A percentile compares a stretch with the other conserved stretches of the same genome.
phyloP scores from a whole-genome alignment of 371 early-diverging fungal genomes.

The Apophysomyces trapeziformis region DNA sequence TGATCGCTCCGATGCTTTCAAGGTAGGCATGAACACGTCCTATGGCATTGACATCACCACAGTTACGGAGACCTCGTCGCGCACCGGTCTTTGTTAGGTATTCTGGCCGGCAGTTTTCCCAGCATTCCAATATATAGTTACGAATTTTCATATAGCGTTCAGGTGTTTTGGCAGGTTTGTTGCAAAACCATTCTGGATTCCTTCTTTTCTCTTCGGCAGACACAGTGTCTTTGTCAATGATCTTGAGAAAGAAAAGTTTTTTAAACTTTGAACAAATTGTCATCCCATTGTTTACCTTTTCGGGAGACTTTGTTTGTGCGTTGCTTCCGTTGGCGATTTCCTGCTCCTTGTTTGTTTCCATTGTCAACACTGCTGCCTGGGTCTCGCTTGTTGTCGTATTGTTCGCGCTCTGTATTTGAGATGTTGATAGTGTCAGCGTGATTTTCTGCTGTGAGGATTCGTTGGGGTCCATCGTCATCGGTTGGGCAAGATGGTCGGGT shows the following conservation, averaged over 20 bases:
- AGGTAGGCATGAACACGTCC: constrained; percentile 86
- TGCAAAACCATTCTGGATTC: constrained; percentile 79
- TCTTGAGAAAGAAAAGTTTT: constrained; percentile 7
- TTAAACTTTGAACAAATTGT: background rate
- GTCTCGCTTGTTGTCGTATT: background rate
- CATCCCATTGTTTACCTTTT: constrained; percentile 40
- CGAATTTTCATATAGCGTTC: constrained; percentile 85
- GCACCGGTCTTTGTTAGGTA: constrained; percentile 66
- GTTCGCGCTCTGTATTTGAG: no score
- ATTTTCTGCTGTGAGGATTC: background rate
- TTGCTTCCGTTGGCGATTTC: background rate
- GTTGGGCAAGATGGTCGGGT: background rate
- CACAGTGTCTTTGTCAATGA: constrained; percentile 35
- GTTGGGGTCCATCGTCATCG: background rate
- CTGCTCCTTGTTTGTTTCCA: background rate
- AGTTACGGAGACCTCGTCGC: constrained; percentile 52
- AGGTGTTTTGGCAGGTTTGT: constrained; percentile 79
- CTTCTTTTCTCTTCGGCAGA: constrained; percentile 63
- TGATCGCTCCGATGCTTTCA: constrained; percentile 82
- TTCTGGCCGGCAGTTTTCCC: constrained; percentile 67
- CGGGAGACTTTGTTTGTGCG: constrained; percentile 36
- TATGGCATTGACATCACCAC: constrained; percentile 93
- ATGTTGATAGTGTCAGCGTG: no score
- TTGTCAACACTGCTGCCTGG: background rate
- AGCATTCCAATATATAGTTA: constrained; percentile 80